Conservation (phyloP, 495 filamentous ascomycete genomes). For the Daldinia childiae region DNA sequence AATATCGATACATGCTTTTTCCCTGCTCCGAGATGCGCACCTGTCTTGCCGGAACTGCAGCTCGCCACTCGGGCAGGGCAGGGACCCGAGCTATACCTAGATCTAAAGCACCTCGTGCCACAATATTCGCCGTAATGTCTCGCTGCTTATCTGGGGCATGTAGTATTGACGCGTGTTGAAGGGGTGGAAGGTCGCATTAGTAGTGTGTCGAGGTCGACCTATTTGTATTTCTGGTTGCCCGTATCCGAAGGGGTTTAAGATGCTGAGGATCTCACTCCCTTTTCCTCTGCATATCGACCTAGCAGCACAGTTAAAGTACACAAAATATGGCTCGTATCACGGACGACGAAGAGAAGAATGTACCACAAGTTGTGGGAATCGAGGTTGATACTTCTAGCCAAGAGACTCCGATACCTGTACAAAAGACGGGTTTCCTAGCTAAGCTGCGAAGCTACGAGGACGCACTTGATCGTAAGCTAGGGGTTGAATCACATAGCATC, state of each 20-base stretch:
- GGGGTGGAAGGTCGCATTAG: neutral
- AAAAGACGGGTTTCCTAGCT: slow-evolving; percentile 5
- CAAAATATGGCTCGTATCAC: slow-evolving; percentile 12
- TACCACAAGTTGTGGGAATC: neutral
- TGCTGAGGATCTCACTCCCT: neutral
- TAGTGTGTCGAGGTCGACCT: neutral
- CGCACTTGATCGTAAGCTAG: slow-evolving; percentile 61
- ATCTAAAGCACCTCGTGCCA: slow-evolving; percentile 9
- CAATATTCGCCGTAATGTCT: slow-evolving; percentile 6
- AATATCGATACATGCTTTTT: neutral
- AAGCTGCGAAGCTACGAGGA: slow-evolving; percentile 55
- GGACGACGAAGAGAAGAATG: slow-evolving; percentile 33
- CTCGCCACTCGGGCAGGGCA: neutral
- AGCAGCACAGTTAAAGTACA: neutral
- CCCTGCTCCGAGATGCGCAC: neutral
- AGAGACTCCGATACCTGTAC: neutral
- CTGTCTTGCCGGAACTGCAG: slow-evolving; percentile 19
- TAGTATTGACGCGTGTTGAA: neutral
- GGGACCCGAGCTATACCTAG: neutral
- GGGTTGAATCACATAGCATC: slow-evolving; percentile 63
- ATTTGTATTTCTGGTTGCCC: slow-evolving; percentile 18
- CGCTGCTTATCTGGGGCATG: slow-evolving; percentile 15
- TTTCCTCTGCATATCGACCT: neutral
- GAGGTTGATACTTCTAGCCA: slow-evolving; percentile 25
- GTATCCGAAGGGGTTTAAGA: neutral